phyloP scores from a whole-genome alignment of 2,329 filamentous ascomycete genomes.

The Colletotrichum zoysiae region DNA sequence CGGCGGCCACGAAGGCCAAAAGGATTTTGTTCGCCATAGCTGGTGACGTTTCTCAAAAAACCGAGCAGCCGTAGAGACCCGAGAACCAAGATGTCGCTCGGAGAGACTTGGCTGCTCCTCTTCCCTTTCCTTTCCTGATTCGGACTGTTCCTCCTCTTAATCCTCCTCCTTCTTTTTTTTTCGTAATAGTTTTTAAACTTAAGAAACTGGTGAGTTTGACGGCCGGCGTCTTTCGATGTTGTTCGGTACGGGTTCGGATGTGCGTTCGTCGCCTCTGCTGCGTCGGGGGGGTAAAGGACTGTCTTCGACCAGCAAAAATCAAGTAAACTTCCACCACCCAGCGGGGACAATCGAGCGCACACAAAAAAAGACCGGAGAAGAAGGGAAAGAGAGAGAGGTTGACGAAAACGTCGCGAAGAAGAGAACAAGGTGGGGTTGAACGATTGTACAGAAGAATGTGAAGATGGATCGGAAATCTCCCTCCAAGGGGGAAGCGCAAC shows the following conservation, averaged over 20 bases:
- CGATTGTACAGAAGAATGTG: slow-evolving; percentile 39
- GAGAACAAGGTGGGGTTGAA: slow-evolving; percentile 29
- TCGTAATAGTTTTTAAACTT: slow-evolving; percentile 20
- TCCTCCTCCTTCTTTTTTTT: slow-evolving; percentile 11
- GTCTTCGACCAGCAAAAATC: slow-evolving; percentile 42
- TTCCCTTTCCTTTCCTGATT: slow-evolving; percentile 10
- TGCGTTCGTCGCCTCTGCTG: slow-evolving; percentile 22
- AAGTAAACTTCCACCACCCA: slow-evolving; percentile 39
- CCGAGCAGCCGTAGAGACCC: slow-evolving; percentile 44
- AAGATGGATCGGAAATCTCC: slow-evolving; percentile 27
- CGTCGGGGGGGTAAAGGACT: slow-evolving; percentile 41
- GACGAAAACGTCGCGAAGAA: slow-evolving; percentile 38
- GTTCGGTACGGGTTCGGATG: slow-evolving; percentile 9
- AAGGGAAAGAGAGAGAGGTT: slow-evolving; percentile 29
- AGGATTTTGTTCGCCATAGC: slow-evolving; percentile 69
- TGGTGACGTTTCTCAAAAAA: slow-evolving; percentile 39
- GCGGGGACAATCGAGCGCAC: slow-evolving; percentile 34
- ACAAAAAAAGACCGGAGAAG: slow-evolving; percentile 7
- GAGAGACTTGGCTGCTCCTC: slow-evolving; percentile 43
- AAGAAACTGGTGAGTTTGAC: slow-evolving; percentile 45
- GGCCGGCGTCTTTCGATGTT: slow-evolving; percentile 52
- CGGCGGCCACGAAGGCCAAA: slow-evolving; percentile 60
- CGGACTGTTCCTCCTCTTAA: slow-evolving; percentile 25
- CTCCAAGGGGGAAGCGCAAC: slow-evolving; percentile 16
- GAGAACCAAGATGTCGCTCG: slow-evolving; percentile 39